Evolutionary conservation across 2,329 filamentous ascomycete genomes (phyloP).

Genomic region (Diaporthe sp.): DNA sequence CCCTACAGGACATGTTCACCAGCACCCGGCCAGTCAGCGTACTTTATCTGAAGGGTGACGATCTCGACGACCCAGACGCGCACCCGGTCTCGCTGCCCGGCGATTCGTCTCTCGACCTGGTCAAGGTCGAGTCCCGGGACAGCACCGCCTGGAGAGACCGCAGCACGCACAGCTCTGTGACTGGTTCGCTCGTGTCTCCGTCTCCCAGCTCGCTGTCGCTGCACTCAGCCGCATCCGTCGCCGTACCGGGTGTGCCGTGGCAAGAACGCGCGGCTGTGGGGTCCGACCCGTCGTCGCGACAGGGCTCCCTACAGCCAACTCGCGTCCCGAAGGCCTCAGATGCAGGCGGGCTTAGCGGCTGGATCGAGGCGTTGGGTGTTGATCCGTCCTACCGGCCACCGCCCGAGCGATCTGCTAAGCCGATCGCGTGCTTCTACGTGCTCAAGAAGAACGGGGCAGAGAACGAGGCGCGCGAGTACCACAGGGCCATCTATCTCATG

Average conservation of each 20-base stretch:
- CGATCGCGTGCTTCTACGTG: slow-evolving; percentile 91
- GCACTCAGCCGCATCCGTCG: slow-evolving; percentile 67
- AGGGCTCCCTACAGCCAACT: slow-evolving; percentile 67
- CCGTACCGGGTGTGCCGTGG: slow-evolving; percentile 64
- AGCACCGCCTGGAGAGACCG: slow-evolving; percentile 64
- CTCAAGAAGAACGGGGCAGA: slow-evolving; percentile 67
- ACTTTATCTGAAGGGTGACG: slow-evolving; percentile 82
- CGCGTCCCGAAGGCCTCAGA: slow-evolving; percentile 69
- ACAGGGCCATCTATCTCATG: slow-evolving; percentile 88
- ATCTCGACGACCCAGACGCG: slow-evolving; percentile 83
- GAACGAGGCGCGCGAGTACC: slow-evolving; percentile 71
- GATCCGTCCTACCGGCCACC: slow-evolving; percentile 88
- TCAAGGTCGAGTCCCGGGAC: slow-evolving; percentile 65
- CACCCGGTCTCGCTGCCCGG: slow-evolving; percentile 82
- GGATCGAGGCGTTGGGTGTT: slow-evolving; percentile 94
- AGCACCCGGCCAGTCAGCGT: slow-evolving; percentile 85
- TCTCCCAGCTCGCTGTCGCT: slow-evolving; percentile 76
- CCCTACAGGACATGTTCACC: slow-evolving; percentile 89
- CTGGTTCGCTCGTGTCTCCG: slow-evolving; percentile 74
- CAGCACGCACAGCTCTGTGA: slow-evolving; percentile 70
- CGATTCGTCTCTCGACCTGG: slow-evolving; percentile 71
- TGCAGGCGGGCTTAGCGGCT: slow-evolving; percentile 78
- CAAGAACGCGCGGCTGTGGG: slow-evolving; percentile 68
- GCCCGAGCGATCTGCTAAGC: slow-evolving; percentile 76
- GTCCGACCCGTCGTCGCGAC: slow-evolving; percentile 57